phyloP scores from a whole-genome alignment of 805 yeast genomes.

The Wickerhamomyces alni region DNA sequence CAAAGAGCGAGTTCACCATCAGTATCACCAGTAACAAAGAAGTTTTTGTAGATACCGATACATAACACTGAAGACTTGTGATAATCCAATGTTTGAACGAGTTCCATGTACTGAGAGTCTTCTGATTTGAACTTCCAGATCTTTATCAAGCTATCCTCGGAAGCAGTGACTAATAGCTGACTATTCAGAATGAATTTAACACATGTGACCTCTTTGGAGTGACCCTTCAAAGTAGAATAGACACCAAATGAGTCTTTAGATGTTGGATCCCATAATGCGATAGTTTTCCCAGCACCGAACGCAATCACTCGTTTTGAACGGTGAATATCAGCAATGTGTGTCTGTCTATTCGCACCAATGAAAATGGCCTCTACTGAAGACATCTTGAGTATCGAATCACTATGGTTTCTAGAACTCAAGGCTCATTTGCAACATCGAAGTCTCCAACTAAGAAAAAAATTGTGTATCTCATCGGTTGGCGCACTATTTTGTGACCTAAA shows the following conservation, averaged over 20 bases:
- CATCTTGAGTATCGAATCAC: too few species aligned
- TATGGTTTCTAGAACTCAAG: too few species aligned
- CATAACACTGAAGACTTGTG: slow-evolving; percentile 51
- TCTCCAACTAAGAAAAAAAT: too few species aligned
- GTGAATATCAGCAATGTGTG: slow-evolving; percentile 51
- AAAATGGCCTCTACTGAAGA: slow-evolving; percentile 46
- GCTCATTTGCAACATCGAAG: too few species aligned
- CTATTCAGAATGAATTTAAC: slow-evolving; percentile 51
- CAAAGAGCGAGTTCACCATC: slow-evolving; percentile 54
- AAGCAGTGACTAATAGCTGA: slow-evolving; percentile 47
- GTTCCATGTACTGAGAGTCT: slow-evolving; percentile 11
- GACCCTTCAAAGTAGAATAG: slow-evolving; percentile 51
- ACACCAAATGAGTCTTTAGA: slow-evolving; percentile 39
- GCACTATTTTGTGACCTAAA: not conserved
- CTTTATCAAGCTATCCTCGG: slow-evolving; percentile 59
- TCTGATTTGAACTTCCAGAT: slow-evolving; percentile 44
- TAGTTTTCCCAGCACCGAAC: slow-evolving; percentile 60
- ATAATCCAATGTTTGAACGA: slow-evolving; percentile 28
- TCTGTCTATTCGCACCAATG: slow-evolving; percentile 67
- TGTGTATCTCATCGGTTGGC: slow-evolving; percentile 3
- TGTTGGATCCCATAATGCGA: slow-evolving; percentile 68
- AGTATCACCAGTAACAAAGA: slow-evolving; percentile 59
- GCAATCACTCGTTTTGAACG: slow-evolving; percentile 40
- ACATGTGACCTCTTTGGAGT: slow-evolving; percentile 56
- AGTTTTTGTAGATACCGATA: slow-evolving; percentile 31